Evolutionary conservation across 176 grass and related monocot species (phyloP).

Genomic region (Dendrocalamus sinicus): DNA sequence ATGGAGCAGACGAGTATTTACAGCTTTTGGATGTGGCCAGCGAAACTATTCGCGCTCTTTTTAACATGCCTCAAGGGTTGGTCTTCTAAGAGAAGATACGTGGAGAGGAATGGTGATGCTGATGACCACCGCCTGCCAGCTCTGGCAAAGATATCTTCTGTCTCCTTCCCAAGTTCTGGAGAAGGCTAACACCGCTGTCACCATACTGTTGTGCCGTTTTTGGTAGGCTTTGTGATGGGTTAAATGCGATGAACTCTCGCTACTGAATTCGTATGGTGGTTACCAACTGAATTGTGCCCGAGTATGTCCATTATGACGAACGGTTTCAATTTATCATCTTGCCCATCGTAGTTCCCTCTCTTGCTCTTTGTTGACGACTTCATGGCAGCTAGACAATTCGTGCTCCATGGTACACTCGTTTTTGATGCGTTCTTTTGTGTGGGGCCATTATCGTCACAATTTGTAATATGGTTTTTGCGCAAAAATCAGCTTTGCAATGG

Average conservation of each 20-base stretch:
- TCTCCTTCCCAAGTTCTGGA: constrained; percentile 9
- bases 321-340: neutral
- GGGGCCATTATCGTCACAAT: neutral
- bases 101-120: neutral
- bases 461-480: too few relatives aligned
- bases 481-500: neutral
- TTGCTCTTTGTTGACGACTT: neutral
- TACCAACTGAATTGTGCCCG: constrained; percentile 23
- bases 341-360: neutral
- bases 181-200: neutral
- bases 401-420: neutral
- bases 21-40: constrained; percentile 83
- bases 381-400: neutral
- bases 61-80: constrained; percentile 77
- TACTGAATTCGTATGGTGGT: neutral
- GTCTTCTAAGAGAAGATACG: constrained; percentile 43
- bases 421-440: neutral
- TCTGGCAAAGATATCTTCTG: neutral
- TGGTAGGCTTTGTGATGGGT: constrained; percentile 2
- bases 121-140: neutral
- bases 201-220: neutral
- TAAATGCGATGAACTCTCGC: neutral
- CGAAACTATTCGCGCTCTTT: constrained; percentile 75
- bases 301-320: neutral
- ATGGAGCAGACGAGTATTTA: constrained; percentile 93